Conservation (phyloP, 2,329 filamentous ascomycete genomes). For the Cryphonectria naterciae region DNA sequence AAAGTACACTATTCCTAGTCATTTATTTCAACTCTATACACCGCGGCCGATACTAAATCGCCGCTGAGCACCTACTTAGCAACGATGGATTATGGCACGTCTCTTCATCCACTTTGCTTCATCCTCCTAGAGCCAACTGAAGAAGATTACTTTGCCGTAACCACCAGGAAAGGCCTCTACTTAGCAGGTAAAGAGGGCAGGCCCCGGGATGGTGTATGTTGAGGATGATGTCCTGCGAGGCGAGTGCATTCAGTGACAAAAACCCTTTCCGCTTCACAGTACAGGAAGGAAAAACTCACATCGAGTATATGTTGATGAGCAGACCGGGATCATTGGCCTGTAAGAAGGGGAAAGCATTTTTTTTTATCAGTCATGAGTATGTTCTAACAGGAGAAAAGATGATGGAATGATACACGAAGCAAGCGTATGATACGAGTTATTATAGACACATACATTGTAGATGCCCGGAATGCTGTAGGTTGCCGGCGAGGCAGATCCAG, state of each 20-base stretch:
- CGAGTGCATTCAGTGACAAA: neutral
- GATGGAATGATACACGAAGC: neutral
- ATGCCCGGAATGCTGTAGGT: slow-evolving; percentile 27
- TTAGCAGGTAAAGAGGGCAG: slow-evolving; percentile 17
- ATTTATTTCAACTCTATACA: neutral
- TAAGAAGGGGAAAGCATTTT: neutral
- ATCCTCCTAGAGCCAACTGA: neutral
- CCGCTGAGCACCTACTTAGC: neutral
- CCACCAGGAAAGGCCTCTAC: neutral
- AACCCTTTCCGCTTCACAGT: neutral
- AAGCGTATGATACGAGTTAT: neutral
- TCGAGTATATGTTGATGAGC: slow-evolving; percentile 25
- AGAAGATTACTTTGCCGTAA: neutral
- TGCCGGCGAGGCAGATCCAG: slow-evolving; percentile 23
- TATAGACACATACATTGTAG: slow-evolving; percentile 14
- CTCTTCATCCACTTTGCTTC: neutral
- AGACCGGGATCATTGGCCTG: slow-evolving; percentile 22
- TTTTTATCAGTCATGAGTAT: neutral
- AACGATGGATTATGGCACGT: neutral
- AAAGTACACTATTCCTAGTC: too few relatives aligned
- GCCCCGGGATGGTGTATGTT: slow-evolving; percentile 19
- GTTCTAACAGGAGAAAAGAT: too few relatives aligned
- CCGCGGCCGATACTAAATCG: neutral
- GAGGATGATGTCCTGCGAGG: slow-evolving; percentile 20
- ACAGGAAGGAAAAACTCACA: neutral